Evolutionary conservation across 2,329 filamentous ascomycete species (phyloP).

Genomic region (Fusarium redolens): DNA sequence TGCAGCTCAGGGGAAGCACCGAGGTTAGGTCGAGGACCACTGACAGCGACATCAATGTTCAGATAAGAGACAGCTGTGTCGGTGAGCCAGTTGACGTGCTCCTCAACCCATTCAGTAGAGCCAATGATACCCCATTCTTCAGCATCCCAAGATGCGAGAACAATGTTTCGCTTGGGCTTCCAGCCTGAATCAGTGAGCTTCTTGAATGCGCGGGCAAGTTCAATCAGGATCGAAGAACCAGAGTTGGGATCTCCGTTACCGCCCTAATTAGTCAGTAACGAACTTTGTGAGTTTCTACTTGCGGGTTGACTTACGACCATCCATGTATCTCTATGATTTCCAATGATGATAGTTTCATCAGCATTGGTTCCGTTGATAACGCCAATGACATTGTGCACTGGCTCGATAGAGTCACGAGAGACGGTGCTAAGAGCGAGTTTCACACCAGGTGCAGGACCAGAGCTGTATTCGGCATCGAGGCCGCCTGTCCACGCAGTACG

Average conservation of each 20-base stretch:
- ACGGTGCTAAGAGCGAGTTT: constrained; percentile 74
- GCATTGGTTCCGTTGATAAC: constrained; percentile 80
- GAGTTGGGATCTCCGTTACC: constrained; percentile 87
- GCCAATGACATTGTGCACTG: constrained; percentile 83
- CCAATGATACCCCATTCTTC: constrained; percentile 85
- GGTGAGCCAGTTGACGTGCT: constrained; percentile 80
- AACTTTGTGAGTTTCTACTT: rapidly evolving
- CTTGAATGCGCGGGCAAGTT: constrained; percentile 79
- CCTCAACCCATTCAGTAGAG: constrained; percentile 88
- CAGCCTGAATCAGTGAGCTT: constrained; percentile 77
- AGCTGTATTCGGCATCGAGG: constrained; percentile 56
- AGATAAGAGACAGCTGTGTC: constrained; percentile 79
- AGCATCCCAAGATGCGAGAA: constrained; percentile 78
- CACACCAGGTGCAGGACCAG: constrained; percentile 63
- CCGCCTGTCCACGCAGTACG: constrained; percentile 67
- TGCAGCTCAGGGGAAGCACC: constrained; percentile 75
- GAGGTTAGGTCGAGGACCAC: constrained; percentile 67
- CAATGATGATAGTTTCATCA: constrained; percentile 78
- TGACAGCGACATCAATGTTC: constrained; percentile 78
- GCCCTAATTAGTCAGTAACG: constrained; percentile 55
- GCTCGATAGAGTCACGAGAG: constrained; percentile 76
- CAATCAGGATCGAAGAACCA: constrained; percentile 80
- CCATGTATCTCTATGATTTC: constrained; percentile 77
- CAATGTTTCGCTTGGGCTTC: constrained; percentile 78
- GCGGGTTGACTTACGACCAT: constrained; percentile 37